A percentile compares a stretch with the other conserved stretches of the same genome.
These are phyloP conservation scores for Talaromyces atroroseus DNA, from an alignment of 2,329 filamentous ascomycete species.

Conservation along the genomic window DNA sequence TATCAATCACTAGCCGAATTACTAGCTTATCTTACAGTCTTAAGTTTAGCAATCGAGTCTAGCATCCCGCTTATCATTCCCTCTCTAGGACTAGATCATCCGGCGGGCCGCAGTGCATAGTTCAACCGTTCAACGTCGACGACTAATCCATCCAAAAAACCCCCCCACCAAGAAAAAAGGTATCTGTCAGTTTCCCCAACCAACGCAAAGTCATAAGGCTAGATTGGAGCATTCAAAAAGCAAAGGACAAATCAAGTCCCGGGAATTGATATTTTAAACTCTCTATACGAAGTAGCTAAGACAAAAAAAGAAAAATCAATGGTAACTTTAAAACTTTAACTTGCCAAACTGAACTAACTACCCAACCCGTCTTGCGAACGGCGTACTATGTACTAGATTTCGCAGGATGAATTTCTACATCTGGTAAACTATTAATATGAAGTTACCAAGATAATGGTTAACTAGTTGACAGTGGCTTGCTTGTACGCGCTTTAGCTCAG, in stretches of 20 bases:
- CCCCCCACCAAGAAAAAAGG: too few species aligned
- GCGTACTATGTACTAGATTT: too few species aligned
- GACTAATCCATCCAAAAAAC: neutral
- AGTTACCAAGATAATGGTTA: neutral
- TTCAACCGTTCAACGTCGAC: neutral
- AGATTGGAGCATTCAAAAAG: too few species aligned
- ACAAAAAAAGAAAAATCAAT: neutral
- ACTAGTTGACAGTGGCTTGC: neutral
- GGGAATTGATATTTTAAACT: neutral
- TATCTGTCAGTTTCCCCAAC: too few species aligned
- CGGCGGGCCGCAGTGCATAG: constrained; percentile 6
- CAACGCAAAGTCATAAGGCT: too few species aligned
- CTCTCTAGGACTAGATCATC: constrained; percentile 3
- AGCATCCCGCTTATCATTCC: constrained; percentile 6
- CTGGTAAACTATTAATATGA: too few species aligned
- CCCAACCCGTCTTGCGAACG: too few species aligned
- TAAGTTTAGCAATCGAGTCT: constrained; percentile 3
- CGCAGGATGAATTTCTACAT: too few species aligned
- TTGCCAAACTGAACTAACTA: too few species aligned
- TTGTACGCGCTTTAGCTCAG: neutral
- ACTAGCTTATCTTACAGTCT: neutral
- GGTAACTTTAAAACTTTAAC: neutral
- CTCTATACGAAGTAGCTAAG: constrained; percentile 3
- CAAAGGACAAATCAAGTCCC: too few species aligned
- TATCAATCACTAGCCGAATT: too few species aligned